Percentiles rank a stretch among this genome's conserved stretches.
phyloP scores from a whole-genome alignment of 176 grass and related monocot genomes.

The Eremochloa ophiuroides region DNA sequence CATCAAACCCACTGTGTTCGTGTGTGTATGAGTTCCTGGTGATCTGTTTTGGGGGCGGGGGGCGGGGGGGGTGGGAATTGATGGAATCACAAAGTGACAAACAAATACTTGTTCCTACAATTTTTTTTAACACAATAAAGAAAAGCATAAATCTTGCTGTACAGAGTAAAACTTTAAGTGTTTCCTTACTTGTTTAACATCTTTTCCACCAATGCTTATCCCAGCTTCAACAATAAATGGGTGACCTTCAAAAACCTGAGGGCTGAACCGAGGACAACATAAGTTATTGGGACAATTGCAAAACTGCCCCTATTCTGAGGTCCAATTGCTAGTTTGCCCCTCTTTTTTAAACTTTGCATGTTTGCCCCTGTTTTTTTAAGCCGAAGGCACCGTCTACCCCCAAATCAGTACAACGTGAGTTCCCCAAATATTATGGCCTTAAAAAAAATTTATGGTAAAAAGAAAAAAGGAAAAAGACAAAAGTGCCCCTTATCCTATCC shows the following conservation, averaged over 20 bases:
- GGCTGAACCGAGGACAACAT: conserved; percentile 39
- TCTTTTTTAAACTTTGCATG: no score
- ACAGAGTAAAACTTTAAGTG: conserved; percentile 6
- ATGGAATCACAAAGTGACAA: conserved; percentile 7
- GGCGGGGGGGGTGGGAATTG: not conserved
- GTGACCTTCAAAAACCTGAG: conserved; percentile 99
- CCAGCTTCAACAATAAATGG: conserved; percentile 99
- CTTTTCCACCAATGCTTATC: conserved; percentile 94
- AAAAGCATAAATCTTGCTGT: not conserved
- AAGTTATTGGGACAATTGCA: no score
- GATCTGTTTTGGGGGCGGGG: not conserved
- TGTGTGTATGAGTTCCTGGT: not conserved
- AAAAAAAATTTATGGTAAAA: no score
- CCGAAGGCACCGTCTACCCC: no score
- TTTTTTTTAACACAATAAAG: not conserved
- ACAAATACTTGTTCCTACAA: not conserved
- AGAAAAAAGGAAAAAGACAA: no score
- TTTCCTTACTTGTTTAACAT: conserved; percentile 80
- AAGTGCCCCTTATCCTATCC: no score
- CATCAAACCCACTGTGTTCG: not conserved
- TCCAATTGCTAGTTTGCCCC: no score
- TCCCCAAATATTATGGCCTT: no score
- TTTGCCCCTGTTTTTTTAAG: no score
- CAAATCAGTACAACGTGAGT: no score
- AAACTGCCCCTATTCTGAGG: no score